Conservation (phyloP, 768 basidiomycete species). For the Naematelia aurantialba region DNA sequence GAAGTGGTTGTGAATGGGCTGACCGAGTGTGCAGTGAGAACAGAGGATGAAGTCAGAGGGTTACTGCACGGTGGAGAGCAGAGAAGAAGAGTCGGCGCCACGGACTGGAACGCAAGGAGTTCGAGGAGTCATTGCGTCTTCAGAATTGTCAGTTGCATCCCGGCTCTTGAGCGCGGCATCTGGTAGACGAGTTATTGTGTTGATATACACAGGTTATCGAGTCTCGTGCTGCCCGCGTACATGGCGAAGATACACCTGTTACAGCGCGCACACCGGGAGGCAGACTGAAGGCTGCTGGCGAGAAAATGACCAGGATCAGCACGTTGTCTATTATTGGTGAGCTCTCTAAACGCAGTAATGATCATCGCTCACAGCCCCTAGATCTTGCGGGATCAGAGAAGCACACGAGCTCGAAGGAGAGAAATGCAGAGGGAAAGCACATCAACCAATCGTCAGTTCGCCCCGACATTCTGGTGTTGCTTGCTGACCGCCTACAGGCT, state of each 20-base stretch:
- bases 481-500: constrained; percentile 56
- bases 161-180: neutral
- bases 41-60: constrained; percentile 76
- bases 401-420: constrained; percentile 89
- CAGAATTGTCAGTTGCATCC: constrained; percentile 62
- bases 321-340: constrained; percentile 44
- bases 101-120: constrained; percentile 98
- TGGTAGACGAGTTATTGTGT: neutral
- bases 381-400: constrained; percentile 93
- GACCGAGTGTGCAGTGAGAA: constrained; percentile 92
- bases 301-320: constrained; percentile 48
- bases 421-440: constrained; percentile 92
- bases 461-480: neutral
- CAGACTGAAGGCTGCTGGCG: constrained; percentile 31
- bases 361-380: constrained; percentile 16
- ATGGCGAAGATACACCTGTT: constrained; percentile 54
- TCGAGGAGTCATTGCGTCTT: constrained; percentile 94
- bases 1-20: constrained; percentile 59
- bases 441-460: constrained; percentile 64
- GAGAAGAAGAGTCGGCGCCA: constrained; percentile 82
- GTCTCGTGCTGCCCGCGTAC: constrained; percentile 58
- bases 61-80: constrained; percentile 81
- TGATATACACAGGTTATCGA: constrained; percentile 66
- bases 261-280: constrained; percentile 35
- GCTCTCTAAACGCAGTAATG: neutral